Percentiles rank a stretch among this genome's conserved stretches.
These are phyloP conservation scores for Leishmania turanica DNA, from an alignment of 208 protist genomes.

Conservation along the genomic window DNA sequence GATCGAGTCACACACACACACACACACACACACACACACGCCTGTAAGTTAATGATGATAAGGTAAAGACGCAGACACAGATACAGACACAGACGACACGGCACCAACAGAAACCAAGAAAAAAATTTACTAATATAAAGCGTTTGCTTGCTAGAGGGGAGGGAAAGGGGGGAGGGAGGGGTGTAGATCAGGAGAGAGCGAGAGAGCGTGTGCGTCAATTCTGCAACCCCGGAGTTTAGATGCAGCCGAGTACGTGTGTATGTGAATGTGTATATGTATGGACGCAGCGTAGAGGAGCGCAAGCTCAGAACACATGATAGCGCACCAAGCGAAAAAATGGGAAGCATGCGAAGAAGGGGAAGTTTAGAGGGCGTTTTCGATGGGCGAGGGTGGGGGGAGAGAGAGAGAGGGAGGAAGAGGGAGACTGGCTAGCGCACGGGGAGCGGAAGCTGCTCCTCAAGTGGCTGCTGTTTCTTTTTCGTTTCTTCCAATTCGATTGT, in stretches of 20 bases:
- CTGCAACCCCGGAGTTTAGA: not conserved
- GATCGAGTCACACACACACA: not conserved
- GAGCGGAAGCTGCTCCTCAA: not conserved
- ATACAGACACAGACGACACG: not conserved
- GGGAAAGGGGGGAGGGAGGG: no score
- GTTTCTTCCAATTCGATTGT: not conserved
- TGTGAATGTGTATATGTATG: not conserved
- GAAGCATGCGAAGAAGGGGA: not conserved
- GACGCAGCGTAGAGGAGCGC: not conserved
- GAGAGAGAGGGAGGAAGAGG: not conserved
- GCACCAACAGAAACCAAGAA: not conserved
- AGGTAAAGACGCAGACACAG: not conserved
- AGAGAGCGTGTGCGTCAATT: not conserved
- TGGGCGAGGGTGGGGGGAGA: not conserved
- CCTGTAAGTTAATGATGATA: not conserved
- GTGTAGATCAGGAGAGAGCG: slow-evolving; percentile 1
- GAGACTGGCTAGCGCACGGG: not conserved
- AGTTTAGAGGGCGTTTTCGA: not conserved
- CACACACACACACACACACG: not conserved
- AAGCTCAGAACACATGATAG: not conserved
- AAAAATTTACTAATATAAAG: not conserved
- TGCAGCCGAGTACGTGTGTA: not conserved
- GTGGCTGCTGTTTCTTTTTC: not conserved
- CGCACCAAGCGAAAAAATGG: not conserved
- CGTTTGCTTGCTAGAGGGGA: not conserved